A percentile compares a stretch with the other conserved stretches of the same genome.
These are phyloP conservation scores for Rutstroemia sydowiana DNA, from an alignment of 2,329 filamentous ascomycete species.

Conservation along the genomic window DNA sequence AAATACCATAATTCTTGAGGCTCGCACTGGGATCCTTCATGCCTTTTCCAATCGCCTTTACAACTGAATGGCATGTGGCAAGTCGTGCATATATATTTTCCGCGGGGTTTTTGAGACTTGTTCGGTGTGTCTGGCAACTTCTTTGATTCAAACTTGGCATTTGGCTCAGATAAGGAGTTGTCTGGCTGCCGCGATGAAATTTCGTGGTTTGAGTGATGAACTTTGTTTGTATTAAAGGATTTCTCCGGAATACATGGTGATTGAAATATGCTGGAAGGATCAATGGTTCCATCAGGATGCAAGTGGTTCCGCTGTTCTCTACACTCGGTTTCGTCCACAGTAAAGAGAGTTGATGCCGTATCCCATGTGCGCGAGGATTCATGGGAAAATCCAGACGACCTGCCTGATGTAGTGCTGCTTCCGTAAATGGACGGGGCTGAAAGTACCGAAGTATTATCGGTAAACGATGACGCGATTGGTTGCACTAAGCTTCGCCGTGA, in stretches of 20 bases:
- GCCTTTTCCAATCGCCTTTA: conserved; percentile 23
- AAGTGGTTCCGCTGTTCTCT: background rate
- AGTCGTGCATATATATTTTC: conserved; percentile 17
- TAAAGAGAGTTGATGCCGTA: conserved; percentile 12
- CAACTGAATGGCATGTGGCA: conserved; percentile 14
- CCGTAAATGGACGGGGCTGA: conserved; percentile 6
- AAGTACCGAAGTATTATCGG: conserved; percentile 8
- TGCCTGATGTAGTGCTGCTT: background rate
- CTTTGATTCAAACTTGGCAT: background rate
- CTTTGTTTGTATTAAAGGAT: background rate
- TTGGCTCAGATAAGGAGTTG: background rate
- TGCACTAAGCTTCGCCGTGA: background rate
- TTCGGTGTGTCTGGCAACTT: background rate
- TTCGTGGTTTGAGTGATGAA: background rate
- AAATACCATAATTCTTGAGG: conserved; percentile 20
- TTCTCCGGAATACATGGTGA: background rate
- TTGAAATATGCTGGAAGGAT: background rate
- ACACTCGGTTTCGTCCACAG: background rate
- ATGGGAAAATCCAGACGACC: conserved; percentile 12
- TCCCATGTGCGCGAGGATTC: conserved; percentile 16
- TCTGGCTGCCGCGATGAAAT: background rate
- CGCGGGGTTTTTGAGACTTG: background rate
- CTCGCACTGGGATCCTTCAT: conserved; percentile 19
- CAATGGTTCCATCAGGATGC: background rate
- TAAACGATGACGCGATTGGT: conserved; percentile 4